Evolutionary conservation across 164 flowering plant species (phyloP).

Genomic region (Euptelea pleiosperma): DNA sequence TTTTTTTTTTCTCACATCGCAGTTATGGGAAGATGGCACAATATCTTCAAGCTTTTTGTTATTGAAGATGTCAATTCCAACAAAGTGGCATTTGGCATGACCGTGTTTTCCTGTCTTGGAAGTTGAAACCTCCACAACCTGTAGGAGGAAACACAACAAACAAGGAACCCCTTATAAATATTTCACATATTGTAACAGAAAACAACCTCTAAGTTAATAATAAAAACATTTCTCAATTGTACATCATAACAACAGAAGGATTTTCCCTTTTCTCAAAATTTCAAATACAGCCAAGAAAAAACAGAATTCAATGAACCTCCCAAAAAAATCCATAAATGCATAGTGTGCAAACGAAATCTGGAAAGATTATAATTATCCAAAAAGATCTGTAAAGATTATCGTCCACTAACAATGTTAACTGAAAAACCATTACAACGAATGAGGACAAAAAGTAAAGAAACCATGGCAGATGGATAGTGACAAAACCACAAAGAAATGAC

Average conservation of each 20-base stretch:
- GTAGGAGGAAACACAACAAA: constrained; percentile 1
- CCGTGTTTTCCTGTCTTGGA: constrained; percentile 68
- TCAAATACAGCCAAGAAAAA: neutral
- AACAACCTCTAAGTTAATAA: neutral
- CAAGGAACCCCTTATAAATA: no score
- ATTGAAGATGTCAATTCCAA: constrained; percentile 55
- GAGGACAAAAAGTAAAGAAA: no score
- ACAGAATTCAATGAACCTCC: no score
- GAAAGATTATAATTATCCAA: no score
- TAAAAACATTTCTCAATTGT: neutral
- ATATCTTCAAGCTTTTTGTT: constrained; percentile 57
- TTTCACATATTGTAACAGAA: no score
- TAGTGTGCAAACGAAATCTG: no score
- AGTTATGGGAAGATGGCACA: constrained; percentile 62
- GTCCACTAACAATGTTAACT: no score
- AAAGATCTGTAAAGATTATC: no score
- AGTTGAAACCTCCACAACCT: constrained; percentile 67
- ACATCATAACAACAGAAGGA: neutral
- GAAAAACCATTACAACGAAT: no score
- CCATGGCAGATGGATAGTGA: no score
- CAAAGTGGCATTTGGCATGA: constrained; percentile 67
- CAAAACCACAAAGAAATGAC: no score
- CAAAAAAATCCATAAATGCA: no score
- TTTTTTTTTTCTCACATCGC: constrained; percentile 54
- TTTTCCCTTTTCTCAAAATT: neutral